Base-by-base conservation (phyloP, 2,329 filamentous ascomycete species). In the Akanthomyces lecanii region DNA sequence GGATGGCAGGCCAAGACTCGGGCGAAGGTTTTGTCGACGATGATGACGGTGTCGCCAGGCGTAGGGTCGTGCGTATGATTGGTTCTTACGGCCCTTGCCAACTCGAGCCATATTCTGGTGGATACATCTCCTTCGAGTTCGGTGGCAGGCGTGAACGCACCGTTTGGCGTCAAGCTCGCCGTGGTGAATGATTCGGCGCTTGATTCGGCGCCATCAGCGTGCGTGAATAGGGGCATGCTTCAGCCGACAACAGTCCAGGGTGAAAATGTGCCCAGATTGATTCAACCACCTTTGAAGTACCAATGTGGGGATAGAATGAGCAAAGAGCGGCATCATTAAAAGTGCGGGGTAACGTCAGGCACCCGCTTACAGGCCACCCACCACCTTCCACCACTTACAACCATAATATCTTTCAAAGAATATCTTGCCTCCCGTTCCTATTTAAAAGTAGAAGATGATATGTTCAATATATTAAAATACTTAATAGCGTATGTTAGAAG, bases 1-100 rank as follows among this genome's bases (percentile, higher is more conserved):
- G 44, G 56, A 2, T 50, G 45, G n/a, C 56, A 36, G 56, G 56
- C n/a, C 45, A 59, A 23, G 30, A 59, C 45, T 7, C 56, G 56
- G 5, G 21, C 45, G 21, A 51, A 50, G 56, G 45, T 51, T 16
- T 42, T 50, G 56, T 59, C 56, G 10, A 59, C 21, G 7, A 59
- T 50, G 45, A 59, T 25, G 45, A 59, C 11, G 18, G 12, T 42
- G 16, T 59, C 56, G 44, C 56, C 56, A 14, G 56, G 45, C 23
- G 30, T 21, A 5, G 45, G 56, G 33, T 59, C 56, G 36, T 59
- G 56, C 10, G 45, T 59, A 1, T 11, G 2, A n/a, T 59, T 30
- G 25, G 7, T 14, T n/a, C 4, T 10, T 1, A 56, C 18, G 30
- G 18, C 56, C 23, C 16, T 14, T 14, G 18, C 11, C 3, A 59